Conservation (phyloP, 1,284 basidiomycete genomes). For the Ganoderma meredithae region DNA sequence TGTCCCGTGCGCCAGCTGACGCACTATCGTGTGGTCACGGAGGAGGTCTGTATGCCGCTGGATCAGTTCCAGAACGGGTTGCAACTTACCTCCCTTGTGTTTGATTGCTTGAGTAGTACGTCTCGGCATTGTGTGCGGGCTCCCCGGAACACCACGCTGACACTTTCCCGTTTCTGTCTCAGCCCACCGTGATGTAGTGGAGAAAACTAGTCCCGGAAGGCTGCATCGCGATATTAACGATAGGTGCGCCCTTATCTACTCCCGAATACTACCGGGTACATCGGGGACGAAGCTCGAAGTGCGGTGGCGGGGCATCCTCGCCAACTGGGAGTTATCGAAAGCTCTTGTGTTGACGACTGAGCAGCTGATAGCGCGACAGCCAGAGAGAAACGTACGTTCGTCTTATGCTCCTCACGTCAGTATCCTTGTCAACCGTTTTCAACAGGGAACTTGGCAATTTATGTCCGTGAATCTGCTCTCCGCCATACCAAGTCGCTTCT, state of each 20-base stretch:
- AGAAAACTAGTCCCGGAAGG: background rate
- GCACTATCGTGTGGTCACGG: slow-evolving; percentile 20
- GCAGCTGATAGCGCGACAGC: no score
- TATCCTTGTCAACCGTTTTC: no score
- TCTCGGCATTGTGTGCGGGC: background rate
- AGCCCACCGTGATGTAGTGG: background rate
- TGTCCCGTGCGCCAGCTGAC: slow-evolving; percentile 10
- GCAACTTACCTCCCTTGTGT: background rate
- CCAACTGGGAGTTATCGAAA: no score
- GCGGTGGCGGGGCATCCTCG: no score
- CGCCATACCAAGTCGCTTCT: no score
- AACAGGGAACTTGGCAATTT: no score
- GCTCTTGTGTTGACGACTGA: no score
- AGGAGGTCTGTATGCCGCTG: slow-evolving; percentile 15
- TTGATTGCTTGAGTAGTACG: slow-evolving; percentile 16
- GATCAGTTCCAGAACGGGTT: background rate
- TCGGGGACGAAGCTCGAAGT: no score
- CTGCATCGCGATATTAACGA: background rate
- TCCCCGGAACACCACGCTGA: background rate
- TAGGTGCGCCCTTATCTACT: background rate
- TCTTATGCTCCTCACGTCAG: no score
- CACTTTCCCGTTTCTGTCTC: background rate
- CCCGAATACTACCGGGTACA: no score
- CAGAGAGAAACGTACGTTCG: no score
- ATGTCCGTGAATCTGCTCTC: no score